These are phyloP conservation scores for Pseudopithomyces chartarum DNA, from an alignment of 2,329 filamentous ascomycete species.

Conservation along the genomic window DNA sequence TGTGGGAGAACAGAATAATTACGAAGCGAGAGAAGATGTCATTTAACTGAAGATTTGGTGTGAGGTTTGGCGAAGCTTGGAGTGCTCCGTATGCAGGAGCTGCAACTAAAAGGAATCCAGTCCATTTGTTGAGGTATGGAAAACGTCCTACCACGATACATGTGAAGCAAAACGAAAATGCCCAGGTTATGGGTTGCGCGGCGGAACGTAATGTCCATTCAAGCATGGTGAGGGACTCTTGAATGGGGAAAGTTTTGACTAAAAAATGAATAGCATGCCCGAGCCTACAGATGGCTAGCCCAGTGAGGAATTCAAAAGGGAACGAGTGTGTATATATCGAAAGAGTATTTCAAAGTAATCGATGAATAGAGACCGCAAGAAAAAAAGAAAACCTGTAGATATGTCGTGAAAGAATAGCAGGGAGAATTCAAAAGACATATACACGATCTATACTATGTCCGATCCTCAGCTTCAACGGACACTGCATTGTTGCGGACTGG, in stretches of 20 bases:
- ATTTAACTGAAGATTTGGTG: slow-evolving; percentile 5
- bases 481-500: too few species aligned
- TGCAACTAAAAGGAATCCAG: slow-evolving; percentile 5
- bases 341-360: neutral
- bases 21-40: slow-evolving; percentile 11
- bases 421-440: too few species aligned
- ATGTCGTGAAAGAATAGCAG: neutral
- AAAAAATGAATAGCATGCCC: neutral
- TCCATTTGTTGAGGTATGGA: slow-evolving; percentile 7
- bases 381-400: neutral
- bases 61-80: slow-evolving; percentile 5
- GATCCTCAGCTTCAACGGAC: too few species aligned
- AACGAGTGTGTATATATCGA: neutral
- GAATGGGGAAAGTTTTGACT: neutral
- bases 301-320: neutral
- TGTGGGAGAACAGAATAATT: slow-evolving; percentile 10
- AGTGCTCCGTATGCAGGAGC: slow-evolving; percentile 9
- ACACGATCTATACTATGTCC: too few species aligned
- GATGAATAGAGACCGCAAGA: too few species aligned
- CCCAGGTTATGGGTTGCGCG: slow-evolving; percentile 6
- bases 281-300: too few species aligned
- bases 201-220: neutral
- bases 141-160: slow-evolving; percentile 2
- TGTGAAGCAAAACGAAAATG: slow-evolving; percentile 6
- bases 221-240: slow-evolving; percentile 1